Evolutionary conservation across 805 yeast genomes (phyloP).

Genomic region (Clavispora fructus): DNA sequence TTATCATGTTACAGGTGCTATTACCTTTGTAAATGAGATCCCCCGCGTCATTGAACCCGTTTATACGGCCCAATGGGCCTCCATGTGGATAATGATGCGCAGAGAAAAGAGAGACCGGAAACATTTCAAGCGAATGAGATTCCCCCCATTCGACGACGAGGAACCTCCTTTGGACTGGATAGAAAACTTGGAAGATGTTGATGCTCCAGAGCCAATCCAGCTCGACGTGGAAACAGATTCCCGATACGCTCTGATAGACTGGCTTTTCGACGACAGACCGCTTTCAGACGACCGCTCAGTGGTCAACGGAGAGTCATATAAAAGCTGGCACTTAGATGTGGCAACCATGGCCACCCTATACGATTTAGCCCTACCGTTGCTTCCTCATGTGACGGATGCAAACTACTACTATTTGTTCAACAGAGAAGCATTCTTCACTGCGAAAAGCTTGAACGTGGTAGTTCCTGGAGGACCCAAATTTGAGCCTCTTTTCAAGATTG

Average conservation of each 20-base stretch:
- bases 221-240: constrained; percentile 61
- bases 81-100: constrained; percentile 90
- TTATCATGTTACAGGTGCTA: constrained; percentile 89
- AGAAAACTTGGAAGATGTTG: constrained; percentile 71
- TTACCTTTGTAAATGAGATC: constrained; percentile 87
- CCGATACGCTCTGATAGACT: constrained; percentile 54
- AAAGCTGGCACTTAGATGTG: constrained; percentile 60
- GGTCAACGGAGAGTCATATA: constrained; percentile 76
- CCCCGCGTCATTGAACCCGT: constrained; percentile 92
- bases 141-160: constrained; percentile 97
- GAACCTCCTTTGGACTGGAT: constrained; percentile 85
- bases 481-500: constrained; percentile 73
- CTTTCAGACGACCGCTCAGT: constrained; percentile 48
- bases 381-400: constrained; percentile 52
- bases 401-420: constrained; percentile 72
- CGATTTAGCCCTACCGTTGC: constrained; percentile 64
- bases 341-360: constrained; percentile 61
- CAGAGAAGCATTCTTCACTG: constrained; percentile 75
- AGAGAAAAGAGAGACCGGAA: constrained; percentile 86
- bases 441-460: constrained; percentile 82
- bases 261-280: constrained; percentile 81
- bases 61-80: constrained; percentile 92
- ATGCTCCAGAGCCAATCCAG: constrained; percentile 66
- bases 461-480: constrained; percentile 96
- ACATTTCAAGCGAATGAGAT: constrained; percentile 85